These are phyloP conservation scores for Saccharum officinarum DNA, from an alignment of 176 grass and related monocot genomes.

Conservation along the genomic window DNA sequence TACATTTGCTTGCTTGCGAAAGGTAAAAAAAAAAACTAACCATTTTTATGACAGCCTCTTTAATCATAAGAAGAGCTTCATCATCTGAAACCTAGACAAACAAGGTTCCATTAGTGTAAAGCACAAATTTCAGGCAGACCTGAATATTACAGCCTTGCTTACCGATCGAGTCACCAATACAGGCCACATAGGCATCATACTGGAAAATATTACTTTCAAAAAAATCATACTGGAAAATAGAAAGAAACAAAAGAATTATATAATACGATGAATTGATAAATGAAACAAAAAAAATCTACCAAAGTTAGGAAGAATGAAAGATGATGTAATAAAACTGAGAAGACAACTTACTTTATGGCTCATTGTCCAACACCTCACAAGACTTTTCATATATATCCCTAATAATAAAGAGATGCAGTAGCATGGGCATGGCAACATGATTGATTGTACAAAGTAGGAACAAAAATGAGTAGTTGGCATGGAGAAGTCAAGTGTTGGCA, in stretches of 20 bases:
- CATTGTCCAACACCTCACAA: not conserved
- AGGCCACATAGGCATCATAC: not conserved
- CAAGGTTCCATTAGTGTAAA: not conserved
- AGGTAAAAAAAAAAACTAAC: not conserved
- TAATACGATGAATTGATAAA: not conserved
- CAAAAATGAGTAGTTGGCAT: not conserved
- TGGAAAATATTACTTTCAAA: too few species aligned
- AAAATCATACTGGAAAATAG: too few species aligned
- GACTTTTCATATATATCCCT: not conserved
- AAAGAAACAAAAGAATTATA: not conserved
- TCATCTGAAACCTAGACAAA: not conserved
- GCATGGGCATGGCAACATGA: not conserved
- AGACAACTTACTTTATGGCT: not conserved
- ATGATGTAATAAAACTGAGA: not conserved
- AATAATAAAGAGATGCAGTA: too few species aligned
- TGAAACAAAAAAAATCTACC: not conserved
- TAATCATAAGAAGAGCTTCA: not conserved
- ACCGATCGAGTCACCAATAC: not conserved
- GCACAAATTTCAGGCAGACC: not conserved
- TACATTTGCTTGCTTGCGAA: too few species aligned
- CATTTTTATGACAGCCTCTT: not conserved
- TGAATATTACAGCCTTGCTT: not conserved
- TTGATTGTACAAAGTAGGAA: not conserved
- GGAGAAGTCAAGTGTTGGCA: not conserved
- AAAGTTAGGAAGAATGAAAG: not conserved